Conservation (phyloP, 495 filamentous ascomycete genomes). For the Aspergillus avenaceus region DNA sequence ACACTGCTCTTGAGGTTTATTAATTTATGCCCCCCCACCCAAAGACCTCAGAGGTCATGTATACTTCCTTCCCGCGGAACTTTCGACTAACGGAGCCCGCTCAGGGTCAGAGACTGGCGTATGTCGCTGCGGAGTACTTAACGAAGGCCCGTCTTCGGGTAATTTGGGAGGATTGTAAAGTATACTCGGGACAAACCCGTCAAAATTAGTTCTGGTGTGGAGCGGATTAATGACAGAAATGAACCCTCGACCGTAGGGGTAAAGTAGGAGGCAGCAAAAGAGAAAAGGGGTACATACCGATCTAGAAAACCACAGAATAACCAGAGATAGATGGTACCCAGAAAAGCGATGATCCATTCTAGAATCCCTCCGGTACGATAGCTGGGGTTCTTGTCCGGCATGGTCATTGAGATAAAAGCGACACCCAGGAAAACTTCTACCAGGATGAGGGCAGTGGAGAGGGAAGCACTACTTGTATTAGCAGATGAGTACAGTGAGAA, state of each 20-base stretch:
- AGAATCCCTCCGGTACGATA: slow-evolving; percentile 15
- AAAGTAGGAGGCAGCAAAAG: not conserved
- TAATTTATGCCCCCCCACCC: too few relatives aligned
- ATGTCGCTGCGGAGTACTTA: not conserved
- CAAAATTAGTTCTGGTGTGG: slow-evolving; percentile 6
- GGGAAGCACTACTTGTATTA: slow-evolving; percentile 9
- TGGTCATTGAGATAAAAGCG: slow-evolving; percentile 13
- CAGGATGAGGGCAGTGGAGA: slow-evolving; percentile 18
- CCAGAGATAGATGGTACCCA: slow-evolving; percentile 21
- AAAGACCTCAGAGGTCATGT: slow-evolving; percentile 3
- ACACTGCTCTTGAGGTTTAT: too few relatives aligned
- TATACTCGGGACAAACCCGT: slow-evolving; percentile 11
- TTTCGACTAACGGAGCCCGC: slow-evolving; percentile 9
- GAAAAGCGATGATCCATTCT: slow-evolving; percentile 22
- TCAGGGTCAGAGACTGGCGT: slow-evolving; percentile 5
- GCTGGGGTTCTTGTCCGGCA: slow-evolving; percentile 8
- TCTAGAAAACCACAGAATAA: slow-evolving; percentile 21
- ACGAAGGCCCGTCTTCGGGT: not conserved
- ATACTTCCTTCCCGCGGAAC: slow-evolving; percentile 6
- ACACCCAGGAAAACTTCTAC: slow-evolving; percentile 17
- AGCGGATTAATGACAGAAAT: not conserved
- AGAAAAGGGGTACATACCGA: slow-evolving; percentile 7
- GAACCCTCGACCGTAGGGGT: not conserved
- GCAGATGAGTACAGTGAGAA: not conserved
- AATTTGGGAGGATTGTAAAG: not conserved